Evolutionary conservation across 257 asterid genomes (phyloP).

Genomic region (Fraxinus quadrangulata): DNA sequence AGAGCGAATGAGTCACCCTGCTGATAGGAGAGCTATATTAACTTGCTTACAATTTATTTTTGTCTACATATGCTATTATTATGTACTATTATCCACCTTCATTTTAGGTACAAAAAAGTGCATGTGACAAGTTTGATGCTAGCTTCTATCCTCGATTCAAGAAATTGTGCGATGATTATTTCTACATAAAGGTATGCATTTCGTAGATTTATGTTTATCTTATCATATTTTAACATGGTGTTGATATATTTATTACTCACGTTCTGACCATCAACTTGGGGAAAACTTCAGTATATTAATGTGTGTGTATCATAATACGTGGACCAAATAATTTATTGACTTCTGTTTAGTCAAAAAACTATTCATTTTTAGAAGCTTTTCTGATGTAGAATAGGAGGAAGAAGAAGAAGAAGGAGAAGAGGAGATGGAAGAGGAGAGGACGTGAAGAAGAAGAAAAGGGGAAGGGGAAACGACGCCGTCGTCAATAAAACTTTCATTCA

Average conservation of each 20-base stretch:
- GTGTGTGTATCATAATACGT: not conserved
- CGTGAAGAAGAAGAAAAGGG: no score
- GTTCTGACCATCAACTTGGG: not conserved
- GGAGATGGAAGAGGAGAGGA: no score
- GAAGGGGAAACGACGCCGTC: no score
- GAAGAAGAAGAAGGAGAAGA: no score
- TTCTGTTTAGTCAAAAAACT: not conserved
- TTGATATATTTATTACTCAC: conserved; percentile 17
- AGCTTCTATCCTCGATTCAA: conserved; percentile 95
- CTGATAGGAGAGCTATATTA: not conserved
- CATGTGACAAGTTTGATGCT: conserved; percentile 84
- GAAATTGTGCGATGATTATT: conserved; percentile 99
- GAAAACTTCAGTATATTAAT: not conserved
- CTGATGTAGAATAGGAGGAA: no score
- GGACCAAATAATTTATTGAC: not conserved
- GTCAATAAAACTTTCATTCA: no score
- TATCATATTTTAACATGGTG: conserved; percentile 7
- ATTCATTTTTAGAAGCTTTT: not conserved
- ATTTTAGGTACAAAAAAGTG: conserved; percentile 76
- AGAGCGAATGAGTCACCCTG: conserved; percentile 1
- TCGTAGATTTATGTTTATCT: conserved; percentile 16
- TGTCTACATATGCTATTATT: not conserved
- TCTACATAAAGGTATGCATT: conserved; percentile 73
- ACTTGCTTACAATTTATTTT: not conserved
- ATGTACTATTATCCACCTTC: not conserved